phyloP scores from a whole-genome alignment of 192 early-diverging fungal species.

The Diversispora epigaea region DNA sequence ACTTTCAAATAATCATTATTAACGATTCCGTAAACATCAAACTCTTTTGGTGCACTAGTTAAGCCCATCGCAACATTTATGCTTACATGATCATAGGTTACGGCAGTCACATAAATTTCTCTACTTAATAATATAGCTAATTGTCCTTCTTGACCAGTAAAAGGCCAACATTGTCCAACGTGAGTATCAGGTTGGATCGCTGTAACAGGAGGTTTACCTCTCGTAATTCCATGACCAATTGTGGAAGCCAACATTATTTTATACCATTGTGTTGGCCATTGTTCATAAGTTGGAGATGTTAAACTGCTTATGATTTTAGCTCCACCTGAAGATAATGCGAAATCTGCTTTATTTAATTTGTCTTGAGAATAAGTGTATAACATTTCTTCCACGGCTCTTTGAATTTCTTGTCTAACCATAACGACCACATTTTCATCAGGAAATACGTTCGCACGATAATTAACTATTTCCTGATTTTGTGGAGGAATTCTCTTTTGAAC shows the following conservation, averaged over 20 bases:
- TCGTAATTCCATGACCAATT: neutral
- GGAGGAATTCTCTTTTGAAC: slow-evolving; percentile 18
- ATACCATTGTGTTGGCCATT: slow-evolving; percentile 11
- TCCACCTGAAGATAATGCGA: slow-evolving; percentile 64
- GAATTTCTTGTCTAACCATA: slow-evolving; percentile 17
- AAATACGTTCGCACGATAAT: neutral
- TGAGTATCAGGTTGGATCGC: slow-evolving; percentile 49
- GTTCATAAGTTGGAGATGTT: slow-evolving; percentile 50
- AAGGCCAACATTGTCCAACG: slow-evolving; percentile 75
- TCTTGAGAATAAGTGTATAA: slow-evolving; percentile 59
- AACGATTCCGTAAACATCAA: slow-evolving; percentile 62
- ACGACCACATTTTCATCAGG: neutral
- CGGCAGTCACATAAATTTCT: slow-evolving; percentile 54
- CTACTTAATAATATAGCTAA: slow-evolving; percentile 62
- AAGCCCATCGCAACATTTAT: slow-evolving; percentile 55
- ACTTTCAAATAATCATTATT: neutral
- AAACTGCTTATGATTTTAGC: slow-evolving; percentile 60
- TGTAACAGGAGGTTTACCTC: slow-evolving; percentile 21
- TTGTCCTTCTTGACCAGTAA: slow-evolving; percentile 61
- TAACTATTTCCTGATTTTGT: neutral
- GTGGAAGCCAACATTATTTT: neutral
- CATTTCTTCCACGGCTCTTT: slow-evolving; percentile 55
- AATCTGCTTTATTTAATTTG: slow-evolving; percentile 62
- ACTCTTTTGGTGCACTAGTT: slow-evolving; percentile 60
- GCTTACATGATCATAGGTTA: slow-evolving; percentile 72